Conservation (phyloP, 768 basidiomycete genomes). For the Leccinum variicolor region DNA sequence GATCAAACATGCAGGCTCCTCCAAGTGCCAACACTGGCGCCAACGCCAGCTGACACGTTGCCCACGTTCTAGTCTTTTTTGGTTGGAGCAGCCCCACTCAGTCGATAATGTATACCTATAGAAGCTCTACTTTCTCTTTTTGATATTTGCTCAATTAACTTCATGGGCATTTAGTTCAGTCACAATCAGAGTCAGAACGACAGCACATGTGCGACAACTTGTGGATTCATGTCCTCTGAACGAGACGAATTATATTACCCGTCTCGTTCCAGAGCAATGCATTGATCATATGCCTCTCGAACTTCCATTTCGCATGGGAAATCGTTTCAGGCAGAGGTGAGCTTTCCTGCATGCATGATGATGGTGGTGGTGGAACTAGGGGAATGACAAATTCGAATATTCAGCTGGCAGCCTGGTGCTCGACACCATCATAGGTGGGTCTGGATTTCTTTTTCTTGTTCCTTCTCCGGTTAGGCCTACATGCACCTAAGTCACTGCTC, state of each 20-base stretch:
- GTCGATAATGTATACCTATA: neutral
- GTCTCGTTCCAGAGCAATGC: too few relatives aligned
- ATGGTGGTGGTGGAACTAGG: too few relatives aligned
- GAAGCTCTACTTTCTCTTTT: neutral
- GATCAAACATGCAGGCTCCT: neutral
- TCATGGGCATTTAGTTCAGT: neutral
- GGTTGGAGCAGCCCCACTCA: neutral
- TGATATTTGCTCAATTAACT: neutral
- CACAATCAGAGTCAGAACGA: too few relatives aligned
- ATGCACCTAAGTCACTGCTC: too few relatives aligned
- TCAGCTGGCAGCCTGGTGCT: too few relatives aligned
- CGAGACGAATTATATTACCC: too few relatives aligned
- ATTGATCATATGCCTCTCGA: neutral
- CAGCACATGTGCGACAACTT: too few relatives aligned
- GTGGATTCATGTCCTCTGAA: too few relatives aligned
- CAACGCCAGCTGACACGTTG: neutral
- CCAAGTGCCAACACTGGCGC: neutral
- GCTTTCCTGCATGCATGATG: too few relatives aligned
- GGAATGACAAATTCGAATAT: too few relatives aligned
- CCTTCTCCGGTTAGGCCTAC: too few relatives aligned
- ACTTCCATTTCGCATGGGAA: neutral
- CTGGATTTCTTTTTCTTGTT: neutral
- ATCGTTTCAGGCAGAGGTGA: too few relatives aligned
- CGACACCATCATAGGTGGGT: neutral
- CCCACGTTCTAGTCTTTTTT: neutral